Percentiles rank a stretch among this genome's conserved stretches.
These are phyloP conservation scores for Sporothrix humicola DNA, from an alignment of 2,329 filamentous ascomycete species.

Conservation along the genomic window DNA sequence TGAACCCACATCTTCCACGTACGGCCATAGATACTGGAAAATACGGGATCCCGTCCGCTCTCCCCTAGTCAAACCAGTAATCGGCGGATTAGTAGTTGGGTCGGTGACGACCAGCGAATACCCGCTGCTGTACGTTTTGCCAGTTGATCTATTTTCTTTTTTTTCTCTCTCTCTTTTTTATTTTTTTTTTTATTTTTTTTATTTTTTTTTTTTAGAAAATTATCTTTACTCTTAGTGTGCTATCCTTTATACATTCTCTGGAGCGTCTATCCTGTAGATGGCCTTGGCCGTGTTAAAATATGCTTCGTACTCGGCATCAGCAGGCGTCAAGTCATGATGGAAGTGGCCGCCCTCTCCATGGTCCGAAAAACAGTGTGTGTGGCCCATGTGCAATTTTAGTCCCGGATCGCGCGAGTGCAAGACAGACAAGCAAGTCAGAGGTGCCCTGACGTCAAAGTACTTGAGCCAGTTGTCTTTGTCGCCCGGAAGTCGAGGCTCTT, in stretches of 20 bases:
- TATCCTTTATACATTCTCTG: neutral
- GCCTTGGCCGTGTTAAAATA: slow-evolving; percentile 31
- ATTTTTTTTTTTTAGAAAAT: neutral
- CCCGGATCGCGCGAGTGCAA: slow-evolving; percentile 52
- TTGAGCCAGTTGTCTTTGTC: slow-evolving; percentile 48
- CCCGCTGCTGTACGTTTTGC: no score
- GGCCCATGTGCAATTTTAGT: slow-evolving; percentile 52
- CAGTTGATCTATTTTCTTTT: neutral
- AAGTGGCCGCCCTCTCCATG: slow-evolving; percentile 27
- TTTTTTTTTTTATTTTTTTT: neutral
- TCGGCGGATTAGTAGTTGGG: no score
- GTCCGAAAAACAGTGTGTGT: slow-evolving; percentile 54
- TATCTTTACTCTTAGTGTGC: no score
- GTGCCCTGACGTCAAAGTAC: slow-evolving; percentile 48
- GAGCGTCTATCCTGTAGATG: slow-evolving; percentile 29
- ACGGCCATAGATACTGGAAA: slow-evolving; percentile 33
- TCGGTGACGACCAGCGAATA: no score
- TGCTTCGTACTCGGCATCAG: slow-evolving; percentile 27
- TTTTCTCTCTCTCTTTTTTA: neutral
- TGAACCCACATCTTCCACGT: neutral
- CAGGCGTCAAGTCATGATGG: slow-evolving; percentile 26
- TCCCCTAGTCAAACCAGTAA: neutral
- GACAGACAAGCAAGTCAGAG: slow-evolving; percentile 49
- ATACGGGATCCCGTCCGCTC: slow-evolving; percentile 26
- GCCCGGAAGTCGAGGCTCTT: slow-evolving; percentile 41